Base-by-base conservation (phyloP, 2,329 filamentous ascomycete species). In the Rhynchosporium graminicola region DNA sequence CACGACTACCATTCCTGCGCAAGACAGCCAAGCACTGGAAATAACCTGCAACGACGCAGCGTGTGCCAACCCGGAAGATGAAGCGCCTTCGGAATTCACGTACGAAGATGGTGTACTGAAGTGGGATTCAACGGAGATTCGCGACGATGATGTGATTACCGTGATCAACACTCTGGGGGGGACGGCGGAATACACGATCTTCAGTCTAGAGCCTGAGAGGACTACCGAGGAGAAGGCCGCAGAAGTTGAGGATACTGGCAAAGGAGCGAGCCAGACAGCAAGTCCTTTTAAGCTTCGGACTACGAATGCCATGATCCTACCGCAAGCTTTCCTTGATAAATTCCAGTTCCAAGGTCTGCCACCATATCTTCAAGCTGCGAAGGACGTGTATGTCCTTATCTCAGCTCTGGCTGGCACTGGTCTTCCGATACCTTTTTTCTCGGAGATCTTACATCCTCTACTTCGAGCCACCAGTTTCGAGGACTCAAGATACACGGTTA, bases 341-440 rank as follows among this genome's bases (percentile, higher is more conserved):
- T 76, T 78, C 61, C 65, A 79, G 29, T 66, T 82, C 13, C 57
- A 63, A 3, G 67, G 68, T 3, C 62, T 79, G 6, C 82, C 83
- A 0, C 54, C 68, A 1, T 74, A 82, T 63, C 73, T 62, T 40
- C 64, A 56, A 52, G 68, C 26, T 20, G 60, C 51, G 29, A 60
- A 56, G 4, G 64, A 73, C 7, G 65, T 87, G n/a, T 82, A 90
- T 68, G 78, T 92, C 20, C 74, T 93, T 28, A 80, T 92, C 20
- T 92, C 89, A 0, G 86, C 82, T 0, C 78, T 79, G 26, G 90
- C 90, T 0, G 90, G 90, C 13, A 82, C 82, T 1, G 82, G 84
- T 0, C 77, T 79, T 13, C 86, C 88, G 0, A 72, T 77, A 36
- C 66, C 70, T 1, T 86, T 89, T 67, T 90, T 83, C 75, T 72